These are phyloP conservation scores for Delitschia confertaspora DNA, from an alignment of 495 filamentous ascomycete species.

Conservation along the genomic window DNA sequence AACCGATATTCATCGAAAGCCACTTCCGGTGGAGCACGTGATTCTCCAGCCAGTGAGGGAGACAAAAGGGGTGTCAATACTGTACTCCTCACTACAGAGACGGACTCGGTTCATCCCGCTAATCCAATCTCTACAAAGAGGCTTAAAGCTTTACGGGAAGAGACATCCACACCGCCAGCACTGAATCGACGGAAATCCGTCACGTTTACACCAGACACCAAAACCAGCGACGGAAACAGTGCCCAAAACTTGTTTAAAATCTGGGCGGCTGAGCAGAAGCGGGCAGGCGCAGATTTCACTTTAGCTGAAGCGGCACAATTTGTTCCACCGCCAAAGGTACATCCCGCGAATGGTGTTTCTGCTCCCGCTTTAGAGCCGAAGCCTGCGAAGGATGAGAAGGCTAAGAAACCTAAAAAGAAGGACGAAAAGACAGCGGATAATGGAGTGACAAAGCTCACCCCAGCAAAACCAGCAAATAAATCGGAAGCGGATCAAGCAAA, in stretches of 20 bases:
- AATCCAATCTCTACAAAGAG: neutral
- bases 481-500: neutral
- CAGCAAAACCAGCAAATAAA: conserved; percentile 15
- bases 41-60: neutral
- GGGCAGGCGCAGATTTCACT: conserved; percentile 21
- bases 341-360: conserved; percentile 19
- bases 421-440: conserved; percentile 18
- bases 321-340: conserved; percentile 13
- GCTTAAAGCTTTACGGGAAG: neutral
- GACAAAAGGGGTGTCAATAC: neutral
- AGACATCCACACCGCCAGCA: conserved; percentile 6
- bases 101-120: no score
- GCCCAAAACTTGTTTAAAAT: conserved; percentile 35
- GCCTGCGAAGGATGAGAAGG: conserved; percentile 7
- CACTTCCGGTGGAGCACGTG: conserved; percentile 1
- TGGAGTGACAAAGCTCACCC: conserved; percentile 12
- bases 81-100: conserved; percentile 3
- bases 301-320: conserved; percentile 20
- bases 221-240: conserved; percentile 49
- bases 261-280: conserved; percentile 37
- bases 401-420: conserved; percentile 4
- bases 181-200: conserved; percentile 56
- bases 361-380: neutral
- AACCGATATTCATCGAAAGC: conserved; percentile 10
- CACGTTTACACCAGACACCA: conserved; percentile 63